Percentiles rank a stretch among this genome's conserved stretches.
These are phyloP conservation scores for Penicillium sp. DNA, from an alignment of 2,329 filamentous ascomycete species.

Conservation along the genomic window DNA sequence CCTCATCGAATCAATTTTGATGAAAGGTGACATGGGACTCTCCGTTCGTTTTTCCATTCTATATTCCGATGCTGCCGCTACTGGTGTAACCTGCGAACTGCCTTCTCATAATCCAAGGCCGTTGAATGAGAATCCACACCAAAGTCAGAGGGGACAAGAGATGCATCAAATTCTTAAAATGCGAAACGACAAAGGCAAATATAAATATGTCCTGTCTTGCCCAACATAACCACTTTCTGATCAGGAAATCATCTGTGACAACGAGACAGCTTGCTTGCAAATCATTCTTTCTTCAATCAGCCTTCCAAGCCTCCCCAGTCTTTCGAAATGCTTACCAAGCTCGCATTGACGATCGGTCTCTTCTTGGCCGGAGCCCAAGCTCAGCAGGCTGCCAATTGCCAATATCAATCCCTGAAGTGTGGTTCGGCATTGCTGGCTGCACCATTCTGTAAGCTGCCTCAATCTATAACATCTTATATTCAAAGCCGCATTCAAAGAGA, in stretches of 20 bases:
- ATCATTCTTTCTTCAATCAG: neutral
- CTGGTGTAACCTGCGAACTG: neutral
- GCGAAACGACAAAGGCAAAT: neutral
- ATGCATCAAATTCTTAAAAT: no score
- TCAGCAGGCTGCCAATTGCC: slow-evolving; percentile 17
- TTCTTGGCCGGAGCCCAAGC: slow-evolving; percentile 15
- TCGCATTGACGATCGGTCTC: slow-evolving; percentile 6
- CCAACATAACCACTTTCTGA: neutral
- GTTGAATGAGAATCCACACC: neutral
- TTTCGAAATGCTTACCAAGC: slow-evolving; percentile 14
- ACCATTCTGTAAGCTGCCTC: slow-evolving; percentile 9
- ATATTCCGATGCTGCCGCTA: neutral
- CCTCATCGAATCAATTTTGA: neutral
- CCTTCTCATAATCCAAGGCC: neutral
- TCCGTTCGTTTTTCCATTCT: neutral
- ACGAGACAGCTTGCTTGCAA: neutral
- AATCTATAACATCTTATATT: neutral
- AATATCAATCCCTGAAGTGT: slow-evolving; percentile 17
- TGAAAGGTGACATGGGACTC: neutral
- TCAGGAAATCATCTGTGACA: neutral
- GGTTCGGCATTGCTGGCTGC: slow-evolving; percentile 15
- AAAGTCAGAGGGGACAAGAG: neutral
- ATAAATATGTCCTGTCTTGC: slow-evolving; percentile 1
- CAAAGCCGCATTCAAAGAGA: neutral
- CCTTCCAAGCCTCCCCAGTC: neutral